These are phyloP conservation scores for Penicillium robsamsonii DNA, from an alignment of 495 filamentous ascomycete genomes.

Conservation along the genomic window DNA sequence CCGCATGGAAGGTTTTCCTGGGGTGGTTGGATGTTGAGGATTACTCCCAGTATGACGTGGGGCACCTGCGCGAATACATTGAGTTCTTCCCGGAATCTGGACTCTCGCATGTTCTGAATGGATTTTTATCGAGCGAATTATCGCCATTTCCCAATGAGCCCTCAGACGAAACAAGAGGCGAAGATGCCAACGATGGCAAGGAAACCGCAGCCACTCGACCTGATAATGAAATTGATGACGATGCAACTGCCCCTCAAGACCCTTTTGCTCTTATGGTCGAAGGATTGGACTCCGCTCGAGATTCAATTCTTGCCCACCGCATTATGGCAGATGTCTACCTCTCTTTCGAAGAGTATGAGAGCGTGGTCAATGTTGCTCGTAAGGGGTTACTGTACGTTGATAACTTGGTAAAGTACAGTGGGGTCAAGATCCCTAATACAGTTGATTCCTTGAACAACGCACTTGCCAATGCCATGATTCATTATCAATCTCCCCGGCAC, in stretches of 20 bases:
- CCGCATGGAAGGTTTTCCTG: constrained; percentile 86
- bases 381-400: constrained; percentile 62
- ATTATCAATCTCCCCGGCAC: constrained; percentile 83
- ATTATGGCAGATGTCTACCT: constrained; percentile 84
- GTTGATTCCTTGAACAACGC: constrained; percentile 70
- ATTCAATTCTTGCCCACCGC: constrained; percentile 79
- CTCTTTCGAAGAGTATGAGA: constrained; percentile 82
- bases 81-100: constrained; percentile 81
- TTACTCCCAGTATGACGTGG: constrained; percentile 68
- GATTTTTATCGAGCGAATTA: constrained; percentile 76
- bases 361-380: constrained; percentile 71
- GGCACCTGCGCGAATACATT: constrained; percentile 73
- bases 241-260: constrained; percentile 64
- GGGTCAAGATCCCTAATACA: constrained; percentile 62
- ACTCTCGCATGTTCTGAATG: constrained; percentile 73
- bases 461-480: constrained; percentile 78
- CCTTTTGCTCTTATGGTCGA: constrained; percentile 78
- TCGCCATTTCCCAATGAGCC: constrained; percentile 66
- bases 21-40: constrained; percentile 83
- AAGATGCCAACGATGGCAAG: constrained; percentile 26
- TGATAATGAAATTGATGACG: constrained; percentile 16
- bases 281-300: constrained; percentile 64
- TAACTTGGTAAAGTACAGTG: constrained; percentile 61
- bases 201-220: constrained; percentile 12
- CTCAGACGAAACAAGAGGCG: constrained; percentile 31